These are phyloP conservation scores for Cutaneotrichosporon cutaneum DNA, from an alignment of 1,284 basidiomycete species.

Conservation along the genomic window DNA sequence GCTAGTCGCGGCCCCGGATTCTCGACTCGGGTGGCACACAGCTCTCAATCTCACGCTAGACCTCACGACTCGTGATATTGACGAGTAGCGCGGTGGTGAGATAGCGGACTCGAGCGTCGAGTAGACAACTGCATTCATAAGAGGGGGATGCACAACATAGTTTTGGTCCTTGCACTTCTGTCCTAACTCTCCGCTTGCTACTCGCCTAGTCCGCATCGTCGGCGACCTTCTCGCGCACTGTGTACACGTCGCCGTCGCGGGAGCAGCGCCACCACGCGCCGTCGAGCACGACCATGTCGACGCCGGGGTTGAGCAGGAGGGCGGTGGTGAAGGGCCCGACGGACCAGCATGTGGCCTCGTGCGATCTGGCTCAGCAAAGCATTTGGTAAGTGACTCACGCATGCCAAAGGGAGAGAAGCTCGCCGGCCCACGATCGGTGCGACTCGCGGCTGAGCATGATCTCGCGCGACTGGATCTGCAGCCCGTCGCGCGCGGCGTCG, in stretches of 20 bases:
- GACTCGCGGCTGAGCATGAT: conserved; percentile 13
- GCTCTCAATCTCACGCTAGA: background rate
- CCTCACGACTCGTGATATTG: background rate
- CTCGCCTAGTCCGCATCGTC: conserved; percentile 1
- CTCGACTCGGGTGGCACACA: background rate
- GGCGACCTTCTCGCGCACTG: conserved; percentile 21
- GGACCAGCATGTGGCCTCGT: conserved; percentile 11
- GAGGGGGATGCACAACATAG: background rate
- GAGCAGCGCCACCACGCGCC: conserved; percentile 22
- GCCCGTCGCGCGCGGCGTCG: background rate
- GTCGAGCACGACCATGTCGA: conserved; percentile 26
- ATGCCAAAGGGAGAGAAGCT: conserved; percentile 7
- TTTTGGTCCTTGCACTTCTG: background rate
- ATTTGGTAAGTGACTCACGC: conserved; percentile 3
- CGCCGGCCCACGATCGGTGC: conserved; percentile 3
- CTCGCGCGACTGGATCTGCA: conserved; percentile 6
- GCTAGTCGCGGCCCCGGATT: background rate
- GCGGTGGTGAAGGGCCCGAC: conserved; percentile 21
- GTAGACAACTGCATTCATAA: conserved; percentile 1
- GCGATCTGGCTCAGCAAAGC: background rate
- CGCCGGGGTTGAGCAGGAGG: conserved; percentile 14
- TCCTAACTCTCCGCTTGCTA: background rate
- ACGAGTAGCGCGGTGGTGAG: background rate
- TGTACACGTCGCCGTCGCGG: conserved; percentile 22
- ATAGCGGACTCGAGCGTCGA: background rate